Percentiles rank a stretch among this genome's conserved stretches.
Conservation (phyloP, 108 stramenopile species). For the Nitzschia inconspicua region DNA sequence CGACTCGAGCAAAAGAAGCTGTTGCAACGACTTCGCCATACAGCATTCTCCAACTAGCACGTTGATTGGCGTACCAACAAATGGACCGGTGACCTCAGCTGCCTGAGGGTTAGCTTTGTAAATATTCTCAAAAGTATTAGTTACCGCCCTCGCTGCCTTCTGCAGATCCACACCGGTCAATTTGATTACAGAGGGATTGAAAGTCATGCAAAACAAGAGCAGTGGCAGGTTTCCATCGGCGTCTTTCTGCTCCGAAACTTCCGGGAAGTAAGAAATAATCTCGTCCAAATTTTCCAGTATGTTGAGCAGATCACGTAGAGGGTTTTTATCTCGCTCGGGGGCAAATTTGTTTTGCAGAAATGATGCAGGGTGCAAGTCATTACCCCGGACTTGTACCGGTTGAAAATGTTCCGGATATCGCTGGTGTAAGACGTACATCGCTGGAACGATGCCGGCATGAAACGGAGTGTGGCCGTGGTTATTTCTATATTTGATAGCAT, state of each 20-base stretch:
- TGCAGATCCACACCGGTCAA: not conserved
- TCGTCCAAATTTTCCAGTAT: not conserved
- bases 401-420: not conserved
- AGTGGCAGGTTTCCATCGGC: slow-evolving; percentile 8
- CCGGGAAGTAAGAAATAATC: slow-evolving; percentile 6
- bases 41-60: not conserved
- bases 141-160: not conserved
- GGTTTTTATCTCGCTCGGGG: not conserved
- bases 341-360: not conserved
- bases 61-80: not conserved
- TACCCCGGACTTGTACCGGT: not conserved
- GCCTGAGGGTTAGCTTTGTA: not conserved
- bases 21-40: not conserved
- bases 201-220: not conserved
- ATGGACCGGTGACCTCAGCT: not conserved
- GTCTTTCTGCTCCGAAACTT: slow-evolving; percentile 11
- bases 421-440: not conserved
- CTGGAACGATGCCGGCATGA: slow-evolving; percentile 2
- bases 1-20: not conserved
- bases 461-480: slow-evolving; percentile 6
- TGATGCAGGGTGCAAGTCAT: not conserved
- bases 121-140: not conserved
- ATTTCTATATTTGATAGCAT: not conserved
- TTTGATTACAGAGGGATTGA: not conserved
- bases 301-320: not conserved